These are phyloP conservation scores for Chlamydomonas sphaeroides DNA, from an alignment of 139 green algal genomes.

Conservation along the genomic window DNA sequence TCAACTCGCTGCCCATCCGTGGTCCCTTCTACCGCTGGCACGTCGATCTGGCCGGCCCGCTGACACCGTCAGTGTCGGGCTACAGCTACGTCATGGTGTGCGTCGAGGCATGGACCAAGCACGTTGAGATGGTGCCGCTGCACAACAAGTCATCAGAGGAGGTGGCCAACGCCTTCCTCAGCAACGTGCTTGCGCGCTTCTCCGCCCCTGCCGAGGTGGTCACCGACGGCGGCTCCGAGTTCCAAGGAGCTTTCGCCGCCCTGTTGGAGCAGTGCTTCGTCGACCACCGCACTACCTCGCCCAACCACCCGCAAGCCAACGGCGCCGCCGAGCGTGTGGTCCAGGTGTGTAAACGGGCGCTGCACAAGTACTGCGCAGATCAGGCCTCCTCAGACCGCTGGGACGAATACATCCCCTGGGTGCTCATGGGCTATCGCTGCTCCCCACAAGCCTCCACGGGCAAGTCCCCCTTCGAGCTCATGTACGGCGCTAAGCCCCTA, in stretches of 20 bases:
- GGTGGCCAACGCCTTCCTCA: conserved; percentile 25
- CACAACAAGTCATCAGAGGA: neutral
- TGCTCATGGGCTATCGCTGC: conserved; percentile 48
- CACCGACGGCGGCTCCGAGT: conserved; percentile 50
- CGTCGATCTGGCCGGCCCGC: conserved; percentile 28
- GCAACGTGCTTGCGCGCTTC: conserved; percentile 31
- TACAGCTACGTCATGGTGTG: conserved; percentile 49
- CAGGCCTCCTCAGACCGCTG: neutral
- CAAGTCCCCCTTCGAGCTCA: too few species aligned
- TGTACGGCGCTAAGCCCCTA: too few species aligned
- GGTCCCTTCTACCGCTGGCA: conserved; percentile 27
- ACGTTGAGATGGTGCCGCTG: conserved; percentile 38
- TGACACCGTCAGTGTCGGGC: neutral
- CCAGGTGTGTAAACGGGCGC: conserved; percentile 34
- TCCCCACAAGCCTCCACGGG: too few species aligned
- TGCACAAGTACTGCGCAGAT: conserved; percentile 39
- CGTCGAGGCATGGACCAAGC: conserved; percentile 50
- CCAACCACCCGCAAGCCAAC: conserved; percentile 46
- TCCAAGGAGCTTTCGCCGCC: conserved; percentile 37
- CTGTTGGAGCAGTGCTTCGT: conserved; percentile 32
- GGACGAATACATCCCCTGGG: conserved; percentile 29
- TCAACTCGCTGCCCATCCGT: conserved; percentile 31
- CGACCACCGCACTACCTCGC: conserved; percentile 40
- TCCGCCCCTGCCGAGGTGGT: conserved; percentile 42
- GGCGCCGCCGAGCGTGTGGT: conserved; percentile 41